phyloP scores from a whole-genome alignment of 352 stramenopile genomes.

The Pythium diclinum region DNA sequence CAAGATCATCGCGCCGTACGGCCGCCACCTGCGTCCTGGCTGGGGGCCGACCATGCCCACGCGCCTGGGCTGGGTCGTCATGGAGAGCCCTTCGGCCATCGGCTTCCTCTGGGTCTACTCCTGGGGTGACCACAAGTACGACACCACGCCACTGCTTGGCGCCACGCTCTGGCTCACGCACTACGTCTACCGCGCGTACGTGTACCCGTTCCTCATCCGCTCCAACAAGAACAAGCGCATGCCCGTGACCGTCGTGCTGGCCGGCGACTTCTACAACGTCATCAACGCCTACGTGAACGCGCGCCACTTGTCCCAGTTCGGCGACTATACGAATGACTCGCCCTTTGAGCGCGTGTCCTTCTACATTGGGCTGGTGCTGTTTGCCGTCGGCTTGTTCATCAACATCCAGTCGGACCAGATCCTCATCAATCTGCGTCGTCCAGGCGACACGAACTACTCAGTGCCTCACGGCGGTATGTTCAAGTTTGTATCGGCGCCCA shows the following conservation, averaged over 20 bases:
- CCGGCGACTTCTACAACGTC: slow-evolving; percentile 58
- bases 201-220: slow-evolving; percentile 73
- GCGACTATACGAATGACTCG: slow-evolving; percentile 42
- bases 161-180: slow-evolving; percentile 57
- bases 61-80: slow-evolving; percentile 65
- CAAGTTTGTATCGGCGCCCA: slow-evolving; percentile 66
- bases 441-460: slow-evolving; percentile 52
- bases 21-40: slow-evolving; percentile 43
- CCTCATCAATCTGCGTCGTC: slow-evolving; percentile 61
- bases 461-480: slow-evolving; percentile 66
- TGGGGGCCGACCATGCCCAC: slow-evolving; percentile 59
- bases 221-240: slow-evolving; percentile 50
- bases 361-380: slow-evolving; percentile 48
- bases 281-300: slow-evolving; percentile 77
- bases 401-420: slow-evolving; percentile 72
- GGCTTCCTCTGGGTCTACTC: slow-evolving; percentile 53
- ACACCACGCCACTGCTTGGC: slow-evolving; percentile 42
- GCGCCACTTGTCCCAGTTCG: slow-evolving; percentile 57
- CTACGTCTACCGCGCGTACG: slow-evolving; percentile 66
- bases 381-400: slow-evolving; percentile 46
- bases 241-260: slow-evolving; percentile 53
- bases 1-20: slow-evolving; percentile 64
- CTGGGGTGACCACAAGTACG: slow-evolving; percentile 36
- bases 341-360: slow-evolving; percentile 43
- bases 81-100: slow-evolving; percentile 67